A percentile compares a stretch with the other conserved stretches of the same genome.
These are phyloP conservation scores for Talaromyces trachyspermus DNA, from an alignment of 495 filamentous ascomycete genomes.

Conservation along the genomic window DNA sequence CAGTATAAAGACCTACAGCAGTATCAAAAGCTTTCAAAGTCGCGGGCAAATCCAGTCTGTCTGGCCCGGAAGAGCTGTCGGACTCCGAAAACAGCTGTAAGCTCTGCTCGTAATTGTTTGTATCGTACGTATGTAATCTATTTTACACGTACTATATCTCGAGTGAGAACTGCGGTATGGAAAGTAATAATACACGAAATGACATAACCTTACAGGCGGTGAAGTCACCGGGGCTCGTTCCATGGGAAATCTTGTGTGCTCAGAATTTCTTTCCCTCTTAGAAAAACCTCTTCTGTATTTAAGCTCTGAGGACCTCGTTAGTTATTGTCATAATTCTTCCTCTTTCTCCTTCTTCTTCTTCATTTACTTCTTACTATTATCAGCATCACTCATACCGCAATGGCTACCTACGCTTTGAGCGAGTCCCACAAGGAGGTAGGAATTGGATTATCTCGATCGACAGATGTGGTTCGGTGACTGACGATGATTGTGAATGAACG, in stretches of 20 bases:
- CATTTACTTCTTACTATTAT: neutral
- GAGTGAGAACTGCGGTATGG: neutral
- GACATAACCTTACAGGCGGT: neutral
- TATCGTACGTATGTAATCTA: neutral
- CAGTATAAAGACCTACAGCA: no score
- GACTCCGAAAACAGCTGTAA: constrained; percentile 6
- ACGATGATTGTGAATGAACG: neutral
- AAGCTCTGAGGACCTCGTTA: constrained; percentile 4
- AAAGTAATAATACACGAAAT: neutral
- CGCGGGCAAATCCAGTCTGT: no score
- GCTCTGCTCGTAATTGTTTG: neutral
- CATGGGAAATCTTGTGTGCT: neutral
- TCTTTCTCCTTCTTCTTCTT: neutral
- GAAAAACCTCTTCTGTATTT: neutral
- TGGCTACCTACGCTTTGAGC: constrained; percentile 11
- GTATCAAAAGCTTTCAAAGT: no score
- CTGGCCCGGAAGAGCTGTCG: constrained; percentile 2
- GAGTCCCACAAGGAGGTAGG: constrained; percentile 10
- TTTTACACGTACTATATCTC: neutral
- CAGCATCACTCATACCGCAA: neutral
- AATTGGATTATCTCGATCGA: no score
- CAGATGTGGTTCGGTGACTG: neutral
- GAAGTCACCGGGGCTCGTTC: neutral
- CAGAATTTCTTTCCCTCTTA: neutral
- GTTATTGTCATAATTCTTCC: neutral